Conservation (phyloP, 306 rosid genomes). For the Dryas alaskensis region DNA sequence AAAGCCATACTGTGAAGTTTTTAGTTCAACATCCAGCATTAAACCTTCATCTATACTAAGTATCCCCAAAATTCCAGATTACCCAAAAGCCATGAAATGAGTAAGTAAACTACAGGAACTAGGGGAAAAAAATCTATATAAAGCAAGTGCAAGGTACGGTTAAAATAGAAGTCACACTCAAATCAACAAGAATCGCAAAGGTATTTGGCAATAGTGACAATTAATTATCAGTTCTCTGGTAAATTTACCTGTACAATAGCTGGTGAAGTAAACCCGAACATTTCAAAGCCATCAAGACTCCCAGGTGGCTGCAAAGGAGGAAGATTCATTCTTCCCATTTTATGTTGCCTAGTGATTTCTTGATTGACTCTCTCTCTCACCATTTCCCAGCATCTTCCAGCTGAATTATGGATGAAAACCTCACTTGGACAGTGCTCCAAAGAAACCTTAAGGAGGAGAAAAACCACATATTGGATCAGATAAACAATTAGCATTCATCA, state of each 20-base stretch:
- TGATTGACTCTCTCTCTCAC: slow-evolving; percentile 92
- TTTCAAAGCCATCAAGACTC: slow-evolving; percentile 95
- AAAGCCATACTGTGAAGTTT: background rate
- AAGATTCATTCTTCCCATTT: slow-evolving; percentile 67
- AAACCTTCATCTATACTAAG: background rate
- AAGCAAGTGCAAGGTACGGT: background rate
- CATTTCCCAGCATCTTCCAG: slow-evolving; percentile 86
- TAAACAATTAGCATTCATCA: background rate
- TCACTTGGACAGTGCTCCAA: slow-evolving; percentile 73
- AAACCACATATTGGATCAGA: background rate
- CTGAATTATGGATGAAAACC: slow-evolving; percentile 77
- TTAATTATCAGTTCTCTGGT: background rate
- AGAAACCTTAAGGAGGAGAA: slow-evolving; percentile 51
- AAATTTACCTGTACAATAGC: slow-evolving; percentile 86
- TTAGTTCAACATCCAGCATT: background rate
- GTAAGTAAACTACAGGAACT: background rate
- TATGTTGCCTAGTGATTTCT: slow-evolving; percentile 86
- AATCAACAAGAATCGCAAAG: background rate
- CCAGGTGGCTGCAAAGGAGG: slow-evolving; percentile 99
- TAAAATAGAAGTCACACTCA: background rate
- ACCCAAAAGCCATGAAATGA: background rate
- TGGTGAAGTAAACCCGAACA: slow-evolving; percentile 98
- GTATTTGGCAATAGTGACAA: background rate
- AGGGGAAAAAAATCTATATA: no score
- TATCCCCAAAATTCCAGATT: background rate